Base-by-base conservation (phyloP, 768 basidiomycete genomes). In the Pisolithus tinctorius region DNA sequence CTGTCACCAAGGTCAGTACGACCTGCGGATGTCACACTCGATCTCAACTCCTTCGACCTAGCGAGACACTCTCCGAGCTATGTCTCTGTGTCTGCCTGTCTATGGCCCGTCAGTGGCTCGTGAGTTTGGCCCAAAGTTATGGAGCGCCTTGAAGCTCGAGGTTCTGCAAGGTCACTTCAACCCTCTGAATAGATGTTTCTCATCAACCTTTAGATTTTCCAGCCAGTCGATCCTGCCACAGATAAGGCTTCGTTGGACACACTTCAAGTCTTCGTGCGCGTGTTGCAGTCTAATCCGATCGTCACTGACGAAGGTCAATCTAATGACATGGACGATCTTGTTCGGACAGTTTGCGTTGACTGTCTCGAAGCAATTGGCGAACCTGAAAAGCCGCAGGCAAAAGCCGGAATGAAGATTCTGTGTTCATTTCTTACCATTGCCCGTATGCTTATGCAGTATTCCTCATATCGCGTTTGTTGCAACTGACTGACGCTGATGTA, bases 371-470 rank as follows among this genome's bases (percentile, higher is more conserved):
- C 88, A 50, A 69, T 98, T 40, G 79, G 82, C 40, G 90, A 96
- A 62, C 93, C 95, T 0, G 96, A 98, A 66, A 98, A 97, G 71
- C 86, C 80, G 63, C 88, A 93, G 64, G 93, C 94, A 1, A 83
- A 83, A 62, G 83, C 89, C 38, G 93, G 93, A 1, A 86, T 86
- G 43, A 92, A 89, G 63, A 79, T 93, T 30, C 68, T 98, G 30
- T 85, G 86, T 55, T 79, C 82, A 2, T 80, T 93, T 57, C 76
- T 90, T 66, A 70, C 77, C n/a, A 86, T 85, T 11, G 87, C 89
- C 7, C 78, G 93, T 93, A 61, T 45, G 87, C 78, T 0, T 7
- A 54, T 27, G 44, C n/a, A 17, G 14, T 4, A 29, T 8, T 11
- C 39, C 37, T 42, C 29, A 13, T 4, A 34, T 11, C 34, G 4